A percentile compares a stretch with the other conserved stretches of the same genome.
These are phyloP conservation scores for Deinandra increscens DNA, from an alignment of 129 eudicot species.

Conservation along the genomic window DNA sequence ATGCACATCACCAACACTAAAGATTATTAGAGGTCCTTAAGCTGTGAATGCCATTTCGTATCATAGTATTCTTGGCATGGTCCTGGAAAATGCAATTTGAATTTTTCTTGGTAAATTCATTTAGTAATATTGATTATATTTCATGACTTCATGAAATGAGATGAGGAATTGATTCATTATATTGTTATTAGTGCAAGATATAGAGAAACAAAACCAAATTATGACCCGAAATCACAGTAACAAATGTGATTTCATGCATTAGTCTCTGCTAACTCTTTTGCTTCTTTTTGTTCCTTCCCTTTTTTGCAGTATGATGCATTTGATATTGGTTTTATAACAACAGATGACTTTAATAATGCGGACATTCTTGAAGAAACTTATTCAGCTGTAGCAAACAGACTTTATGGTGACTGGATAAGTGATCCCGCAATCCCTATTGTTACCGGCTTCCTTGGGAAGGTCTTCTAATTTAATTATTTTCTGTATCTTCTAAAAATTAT, in stretches of 20 bases:
- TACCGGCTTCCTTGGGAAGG: slow-evolving; percentile 99
- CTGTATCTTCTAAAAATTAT: slow-evolving; percentile 3
- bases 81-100: background rate
- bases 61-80: background rate
- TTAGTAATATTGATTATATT: background rate
- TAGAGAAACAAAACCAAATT: background rate
- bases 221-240: background rate
- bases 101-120: background rate
- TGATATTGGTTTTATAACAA: slow-evolving; percentile 87
- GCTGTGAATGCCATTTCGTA: too few species aligned
- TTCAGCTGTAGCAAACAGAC: slow-evolving; percentile 86
- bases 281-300: background rate
- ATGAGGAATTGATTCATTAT: background rate
- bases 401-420: slow-evolving; percentile 75
- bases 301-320: slow-evolving; percentile 92
- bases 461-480: slow-evolving; percentile 12
- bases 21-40: too few species aligned
- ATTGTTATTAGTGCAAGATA: background rate
- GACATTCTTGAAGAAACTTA: slow-evolving; percentile 95
- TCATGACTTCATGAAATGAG: slow-evolving; percentile 1
- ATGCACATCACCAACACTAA: too few species aligned
- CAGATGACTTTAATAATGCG: slow-evolving; percentile 97
- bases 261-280: slow-evolving; percentile 9
- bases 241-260: slow-evolving; percentile 4
- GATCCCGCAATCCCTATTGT: slow-evolving; percentile 91